Conservation (phyloP, 1,284 basidiomycete species). For the Ceratobasidium sp. region DNA sequence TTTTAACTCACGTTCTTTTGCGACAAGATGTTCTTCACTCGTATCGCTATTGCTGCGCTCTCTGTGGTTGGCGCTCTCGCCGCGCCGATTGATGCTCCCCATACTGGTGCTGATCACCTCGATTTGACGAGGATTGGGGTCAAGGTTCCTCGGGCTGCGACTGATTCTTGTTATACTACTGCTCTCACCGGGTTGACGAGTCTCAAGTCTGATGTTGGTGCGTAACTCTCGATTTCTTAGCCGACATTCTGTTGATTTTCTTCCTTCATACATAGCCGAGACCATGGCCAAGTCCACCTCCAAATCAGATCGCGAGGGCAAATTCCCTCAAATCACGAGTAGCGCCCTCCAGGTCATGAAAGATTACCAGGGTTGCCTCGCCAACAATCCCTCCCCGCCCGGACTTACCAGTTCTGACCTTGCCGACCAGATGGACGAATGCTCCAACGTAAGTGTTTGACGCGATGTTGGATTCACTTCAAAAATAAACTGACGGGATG, state of each 20-base stretch:
- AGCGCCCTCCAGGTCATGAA: not conserved
- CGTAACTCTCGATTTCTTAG: no score
- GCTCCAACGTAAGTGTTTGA: not conserved
- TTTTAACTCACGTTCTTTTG: no score
- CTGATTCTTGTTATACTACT: no score
- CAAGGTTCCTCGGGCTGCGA: not conserved
- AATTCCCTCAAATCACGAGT: not conserved
- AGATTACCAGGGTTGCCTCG: not conserved
- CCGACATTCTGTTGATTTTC: no score
- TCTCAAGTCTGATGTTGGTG: no score
- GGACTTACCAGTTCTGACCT: not conserved
- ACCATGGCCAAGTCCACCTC: no score
- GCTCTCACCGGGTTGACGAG: no score
- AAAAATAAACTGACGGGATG: not conserved
- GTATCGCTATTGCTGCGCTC: conserved; percentile 6
- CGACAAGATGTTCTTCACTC: conserved; percentile 25
- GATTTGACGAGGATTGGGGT: not conserved
- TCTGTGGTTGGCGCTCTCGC: not conserved
- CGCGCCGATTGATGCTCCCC: not conserved
- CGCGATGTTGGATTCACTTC: not conserved
- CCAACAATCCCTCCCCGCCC: no score
- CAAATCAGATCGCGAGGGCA: not conserved
- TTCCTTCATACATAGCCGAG: no score
- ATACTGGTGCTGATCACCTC: no score
- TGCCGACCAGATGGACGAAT: not conserved